phyloP scores from a whole-genome alignment of 2,329 filamentous ascomycete genomes.

The Diaporthe citri region DNA sequence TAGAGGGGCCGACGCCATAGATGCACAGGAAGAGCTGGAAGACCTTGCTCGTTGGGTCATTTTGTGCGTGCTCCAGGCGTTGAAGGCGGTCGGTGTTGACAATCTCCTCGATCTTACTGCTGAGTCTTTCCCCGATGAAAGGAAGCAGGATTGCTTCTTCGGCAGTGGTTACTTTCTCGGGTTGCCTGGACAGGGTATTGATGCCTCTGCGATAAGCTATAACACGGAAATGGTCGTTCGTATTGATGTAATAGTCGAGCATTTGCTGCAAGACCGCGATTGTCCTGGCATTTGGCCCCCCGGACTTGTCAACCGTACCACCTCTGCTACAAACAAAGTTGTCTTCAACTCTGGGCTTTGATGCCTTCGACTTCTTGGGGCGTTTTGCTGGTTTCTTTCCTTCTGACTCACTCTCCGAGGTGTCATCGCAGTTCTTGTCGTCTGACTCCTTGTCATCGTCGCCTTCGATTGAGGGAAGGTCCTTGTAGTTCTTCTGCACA shows the following conservation, averaged over 20 bases:
- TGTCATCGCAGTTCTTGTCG: slow-evolving; percentile 38
- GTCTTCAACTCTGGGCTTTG: slow-evolving; percentile 55
- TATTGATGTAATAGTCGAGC: slow-evolving; percentile 80
- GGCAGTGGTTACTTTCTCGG: slow-evolving; percentile 69
- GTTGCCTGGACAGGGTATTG: slow-evolving; percentile 76
- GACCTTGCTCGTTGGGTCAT: slow-evolving; percentile 74
- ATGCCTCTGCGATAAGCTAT: slow-evolving; percentile 84
- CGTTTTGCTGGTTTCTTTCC: slow-evolving; percentile 44
- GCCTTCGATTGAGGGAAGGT: slow-evolving; percentile 65
- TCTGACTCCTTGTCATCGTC: slow-evolving; percentile 56
- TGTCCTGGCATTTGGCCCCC: slow-evolving; percentile 80
- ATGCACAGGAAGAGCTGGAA: slow-evolving; percentile 81
- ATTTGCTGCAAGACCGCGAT: slow-evolving; percentile 84
- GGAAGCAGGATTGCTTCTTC: slow-evolving; percentile 77
- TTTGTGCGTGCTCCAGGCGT: slow-evolving; percentile 77
- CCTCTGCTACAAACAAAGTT: slow-evolving; percentile 68
- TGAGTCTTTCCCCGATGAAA: slow-evolving; percentile 78
- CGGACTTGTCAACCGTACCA: slow-evolving; percentile 57
- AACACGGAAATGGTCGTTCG: slow-evolving; percentile 82
- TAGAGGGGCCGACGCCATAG: slow-evolving; percentile 80
- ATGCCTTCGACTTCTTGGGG: slow-evolving; percentile 39
- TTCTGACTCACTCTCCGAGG: slow-evolving; percentile 42
- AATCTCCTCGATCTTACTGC: slow-evolving; percentile 91
- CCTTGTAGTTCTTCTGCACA: slow-evolving; percentile 66
- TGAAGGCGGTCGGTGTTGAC: slow-evolving; percentile 78